These are phyloP conservation scores for Ceratobasidium sp. DNA, from an alignment of 1,284 basidiomycete species.

Conservation along the genomic window DNA sequence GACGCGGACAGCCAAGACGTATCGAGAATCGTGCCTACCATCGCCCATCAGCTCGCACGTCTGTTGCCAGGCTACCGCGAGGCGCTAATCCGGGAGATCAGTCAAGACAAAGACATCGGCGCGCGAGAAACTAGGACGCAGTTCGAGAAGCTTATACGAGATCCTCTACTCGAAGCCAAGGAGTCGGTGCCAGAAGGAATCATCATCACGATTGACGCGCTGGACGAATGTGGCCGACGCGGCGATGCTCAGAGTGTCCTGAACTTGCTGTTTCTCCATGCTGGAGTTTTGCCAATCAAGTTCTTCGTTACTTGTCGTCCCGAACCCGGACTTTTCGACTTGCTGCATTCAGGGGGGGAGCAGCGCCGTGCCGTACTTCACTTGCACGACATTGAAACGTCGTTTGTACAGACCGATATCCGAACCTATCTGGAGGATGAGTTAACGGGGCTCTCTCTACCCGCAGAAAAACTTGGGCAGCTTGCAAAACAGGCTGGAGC, in stretches of 20 bases:
- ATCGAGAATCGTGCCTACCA: constrained; percentile 5
- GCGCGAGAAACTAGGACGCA: not conserved
- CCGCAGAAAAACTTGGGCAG: not conserved
- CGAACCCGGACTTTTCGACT: not conserved
- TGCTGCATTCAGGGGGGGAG: not conserved
- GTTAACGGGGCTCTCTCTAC: not conserved
- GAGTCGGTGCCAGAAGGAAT: not conserved
- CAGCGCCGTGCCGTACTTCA: not conserved
- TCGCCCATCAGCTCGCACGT: constrained; percentile 15
- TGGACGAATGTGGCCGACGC: constrained; percentile 9
- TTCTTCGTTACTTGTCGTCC: constrained; percentile 29
- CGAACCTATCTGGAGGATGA: constrained; percentile 6
- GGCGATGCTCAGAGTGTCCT: not conserved
- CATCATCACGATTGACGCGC: constrained; percentile 9
- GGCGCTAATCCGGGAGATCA: not conserved
- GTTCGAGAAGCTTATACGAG: constrained; percentile 15
- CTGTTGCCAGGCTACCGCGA: not conserved
- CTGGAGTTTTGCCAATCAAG: not conserved
- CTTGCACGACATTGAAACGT: constrained; percentile 11
- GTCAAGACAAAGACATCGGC: not conserved
- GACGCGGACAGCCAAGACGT: not conserved
- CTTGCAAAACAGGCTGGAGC: not conserved
- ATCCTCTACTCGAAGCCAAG: not conserved
- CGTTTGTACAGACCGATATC: constrained; percentile 24
- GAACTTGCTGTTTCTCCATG: not conserved